Evolutionary conservation across 208 protist genomes (phyloP).

Genomic region (Leishmania major): DNA sequence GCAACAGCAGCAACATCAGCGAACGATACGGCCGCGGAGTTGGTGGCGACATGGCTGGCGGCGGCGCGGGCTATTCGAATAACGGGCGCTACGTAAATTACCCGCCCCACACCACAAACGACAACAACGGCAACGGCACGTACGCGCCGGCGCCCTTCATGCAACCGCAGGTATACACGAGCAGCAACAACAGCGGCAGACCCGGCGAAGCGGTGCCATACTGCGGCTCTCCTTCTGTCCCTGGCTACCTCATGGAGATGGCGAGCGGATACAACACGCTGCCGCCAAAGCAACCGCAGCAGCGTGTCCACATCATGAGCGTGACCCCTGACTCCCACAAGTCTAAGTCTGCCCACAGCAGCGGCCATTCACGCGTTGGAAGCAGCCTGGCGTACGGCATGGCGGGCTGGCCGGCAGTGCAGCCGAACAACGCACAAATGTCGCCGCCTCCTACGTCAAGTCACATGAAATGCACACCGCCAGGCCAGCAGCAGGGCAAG

Average conservation of each 20-base stretch:
- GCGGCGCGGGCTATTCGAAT: not conserved
- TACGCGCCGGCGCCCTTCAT: conserved; percentile 5
- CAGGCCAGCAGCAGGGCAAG: not conserved
- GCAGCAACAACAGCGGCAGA: not conserved
- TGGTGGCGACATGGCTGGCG: not conserved
- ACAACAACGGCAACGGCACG: not conserved
- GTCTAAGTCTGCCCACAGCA: not conserved
- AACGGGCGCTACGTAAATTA: not conserved
- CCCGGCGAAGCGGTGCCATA: not conserved
- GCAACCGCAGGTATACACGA: not conserved
- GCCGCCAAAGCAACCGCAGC: conserved; percentile 1
- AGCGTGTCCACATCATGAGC: not conserved
- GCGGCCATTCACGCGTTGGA: not conserved
- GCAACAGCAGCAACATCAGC: not conserved
- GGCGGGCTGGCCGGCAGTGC: not conserved
- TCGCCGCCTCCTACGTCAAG: not conserved
- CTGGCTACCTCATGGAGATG: conserved; percentile 4
- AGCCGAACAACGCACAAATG: not conserved
- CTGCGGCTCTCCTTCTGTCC: not conserved
- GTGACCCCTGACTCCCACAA: not conserved
- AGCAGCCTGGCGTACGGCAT: not conserved
- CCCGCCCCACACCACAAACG: not conserved
- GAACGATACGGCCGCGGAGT: not conserved
- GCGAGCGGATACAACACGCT: not conserved
- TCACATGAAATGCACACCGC: not conserved